These are phyloP conservation scores for Leccinum ponderosum DNA, from an alignment of 1,284 basidiomycete species.

Conservation along the genomic window DNA sequence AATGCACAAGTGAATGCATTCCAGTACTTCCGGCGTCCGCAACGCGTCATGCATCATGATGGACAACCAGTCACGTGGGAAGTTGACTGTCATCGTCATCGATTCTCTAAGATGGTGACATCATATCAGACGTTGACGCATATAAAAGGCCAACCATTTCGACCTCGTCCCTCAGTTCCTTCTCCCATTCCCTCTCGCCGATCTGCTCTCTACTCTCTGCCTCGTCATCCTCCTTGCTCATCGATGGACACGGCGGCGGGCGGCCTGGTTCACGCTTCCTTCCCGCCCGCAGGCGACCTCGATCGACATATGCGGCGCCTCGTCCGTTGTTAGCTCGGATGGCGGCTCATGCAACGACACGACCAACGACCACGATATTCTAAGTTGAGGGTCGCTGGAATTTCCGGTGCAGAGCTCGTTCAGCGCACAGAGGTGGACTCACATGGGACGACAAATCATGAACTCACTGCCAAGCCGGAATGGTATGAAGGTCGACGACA, in stretches of 20 bases:
- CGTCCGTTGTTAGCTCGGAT: neutral
- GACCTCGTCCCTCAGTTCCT: conserved; percentile 5
- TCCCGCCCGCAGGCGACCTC: neutral
- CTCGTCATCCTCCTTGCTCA: conserved; percentile 1
- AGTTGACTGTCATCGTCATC: neutral
- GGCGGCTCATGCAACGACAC: neutral
- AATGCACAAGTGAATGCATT: too few species aligned
- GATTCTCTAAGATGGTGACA: neutral
- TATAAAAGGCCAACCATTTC: conserved; percentile 9
- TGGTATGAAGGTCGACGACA: conserved; percentile 1
- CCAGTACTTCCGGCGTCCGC: too few species aligned
- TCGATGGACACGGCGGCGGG: conserved; percentile 8
- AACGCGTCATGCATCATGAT: too few species aligned
- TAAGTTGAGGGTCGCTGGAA: conserved; percentile 4
- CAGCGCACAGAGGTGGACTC: conserved; percentile 4
- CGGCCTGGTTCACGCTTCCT: neutral
- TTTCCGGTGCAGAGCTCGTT: conserved; percentile 11
- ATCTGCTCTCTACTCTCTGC: neutral
- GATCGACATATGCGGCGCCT: neutral
- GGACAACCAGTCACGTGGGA: neutral
- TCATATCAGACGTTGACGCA: neutral
- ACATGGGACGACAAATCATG: conserved; percentile 10
- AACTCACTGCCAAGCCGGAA: conserved; percentile 11
- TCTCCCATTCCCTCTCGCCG: neutral
- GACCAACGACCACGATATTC: neutral